These are phyloP conservation scores for Kwoniella dejecticola DNA, from an alignment of 768 basidiomycete genomes.

Conservation along the genomic window DNA sequence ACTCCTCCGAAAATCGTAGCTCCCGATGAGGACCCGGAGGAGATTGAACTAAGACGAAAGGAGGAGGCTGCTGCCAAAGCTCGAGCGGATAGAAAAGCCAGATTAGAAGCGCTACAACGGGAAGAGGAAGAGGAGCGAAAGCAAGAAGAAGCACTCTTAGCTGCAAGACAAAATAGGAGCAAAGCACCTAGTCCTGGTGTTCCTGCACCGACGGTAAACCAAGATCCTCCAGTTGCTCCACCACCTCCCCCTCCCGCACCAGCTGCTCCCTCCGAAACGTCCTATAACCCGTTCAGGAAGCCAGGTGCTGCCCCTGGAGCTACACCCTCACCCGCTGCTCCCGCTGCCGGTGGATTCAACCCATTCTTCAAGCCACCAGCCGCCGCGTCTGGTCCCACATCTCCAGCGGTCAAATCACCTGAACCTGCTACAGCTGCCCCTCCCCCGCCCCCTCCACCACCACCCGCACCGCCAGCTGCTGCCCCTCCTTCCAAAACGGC, in stretches of 20 bases:
- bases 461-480: constrained; percentile 60
- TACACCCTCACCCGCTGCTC: constrained; percentile 54
- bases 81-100: constrained; percentile 66
- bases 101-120: constrained; percentile 62
- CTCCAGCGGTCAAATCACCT: constrained; percentile 57
- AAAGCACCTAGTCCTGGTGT: constrained; percentile 19
- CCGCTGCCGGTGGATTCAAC: constrained; percentile 64
- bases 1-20: constrained; percentile 53
- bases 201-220: constrained; percentile 13
- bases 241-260: constrained; percentile 46
- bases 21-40: constrained; percentile 68
- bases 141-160: constrained; percentile 58
- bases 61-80: constrained; percentile 73
- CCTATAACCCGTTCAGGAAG: constrained; percentile 51
- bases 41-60: constrained; percentile 67
- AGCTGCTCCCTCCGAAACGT: constrained; percentile 25
- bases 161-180: constrained; percentile 38
- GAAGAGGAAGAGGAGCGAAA: constrained; percentile 71
- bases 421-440: constrained; percentile 38
- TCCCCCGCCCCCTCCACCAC: constrained; percentile 52
- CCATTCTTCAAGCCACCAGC: constrained; percentile 67
- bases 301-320: constrained; percentile 33
- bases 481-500: constrained; percentile 58
- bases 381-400: constrained; percentile 43
- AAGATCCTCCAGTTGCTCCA: constrained; percentile 31